Percentiles rank a stretch among this genome's conserved stretches.
Evolutionary conservation across 2,329 filamentous ascomycete genomes (phyloP).

Genomic region (Fusarium dlaminii): DNA sequence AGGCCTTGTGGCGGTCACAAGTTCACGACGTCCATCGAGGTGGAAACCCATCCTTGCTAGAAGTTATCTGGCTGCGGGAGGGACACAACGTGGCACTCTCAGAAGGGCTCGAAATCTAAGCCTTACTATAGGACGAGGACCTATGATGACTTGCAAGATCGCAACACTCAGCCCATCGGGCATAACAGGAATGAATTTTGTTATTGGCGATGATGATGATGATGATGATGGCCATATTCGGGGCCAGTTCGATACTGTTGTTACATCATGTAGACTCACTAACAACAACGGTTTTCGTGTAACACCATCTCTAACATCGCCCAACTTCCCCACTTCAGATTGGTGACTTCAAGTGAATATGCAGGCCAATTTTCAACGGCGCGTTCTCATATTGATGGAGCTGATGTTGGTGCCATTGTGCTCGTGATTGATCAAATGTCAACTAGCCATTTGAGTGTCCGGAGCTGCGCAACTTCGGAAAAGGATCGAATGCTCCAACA

Average conservation of each 20-base stretch:
- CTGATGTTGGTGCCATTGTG: background rate
- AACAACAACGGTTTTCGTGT: conserved; percentile 34
- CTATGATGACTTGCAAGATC: conserved; percentile 14
- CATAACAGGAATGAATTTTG: conserved; percentile 6
- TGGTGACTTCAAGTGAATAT: background rate
- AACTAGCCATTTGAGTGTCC: background rate
- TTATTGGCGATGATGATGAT: background rate
- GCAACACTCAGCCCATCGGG: conserved; percentile 18
- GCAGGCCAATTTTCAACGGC: background rate
- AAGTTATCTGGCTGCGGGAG: conserved; percentile 30
- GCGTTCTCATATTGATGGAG: background rate
- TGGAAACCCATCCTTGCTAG: conserved; percentile 37
- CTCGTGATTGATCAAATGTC: background rate
- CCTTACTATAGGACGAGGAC: conserved; percentile 28
- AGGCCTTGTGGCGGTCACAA: conserved; percentile 39
- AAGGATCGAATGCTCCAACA: background rate
- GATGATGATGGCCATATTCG: conserved; percentile 16
- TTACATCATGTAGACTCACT: conserved; percentile 31
- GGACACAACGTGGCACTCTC: conserved; percentile 40
- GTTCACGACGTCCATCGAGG: conserved; percentile 34
- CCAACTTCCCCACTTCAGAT: conserved; percentile 16
- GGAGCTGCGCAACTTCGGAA: background rate
- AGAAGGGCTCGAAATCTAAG: conserved; percentile 33
- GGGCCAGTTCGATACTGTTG: conserved; percentile 27
- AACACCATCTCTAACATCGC: conserved; percentile 23